A percentile compares a stretch with the other conserved stretches of the same genome.
Evolutionary conservation across 2,329 filamentous ascomycete genomes (phyloP).

Genomic region (Scytalidium sp.): DNA sequence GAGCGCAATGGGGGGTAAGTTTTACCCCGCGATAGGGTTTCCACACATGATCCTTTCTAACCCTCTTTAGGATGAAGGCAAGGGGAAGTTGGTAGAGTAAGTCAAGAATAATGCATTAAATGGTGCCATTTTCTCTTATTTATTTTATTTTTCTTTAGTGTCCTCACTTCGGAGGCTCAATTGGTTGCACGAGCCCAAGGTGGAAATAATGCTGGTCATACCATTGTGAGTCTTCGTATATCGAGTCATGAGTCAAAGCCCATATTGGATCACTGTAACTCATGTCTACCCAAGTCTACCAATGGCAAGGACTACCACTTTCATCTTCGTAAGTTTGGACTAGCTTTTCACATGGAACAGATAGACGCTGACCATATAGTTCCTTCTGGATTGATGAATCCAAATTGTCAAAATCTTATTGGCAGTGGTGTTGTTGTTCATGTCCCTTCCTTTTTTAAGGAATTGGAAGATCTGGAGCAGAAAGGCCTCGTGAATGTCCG

Average conservation of each 20-base stretch:
- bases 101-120: not conserved
- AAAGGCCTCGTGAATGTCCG: slow-evolving; percentile 55
- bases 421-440: slow-evolving; percentile 68
- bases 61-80: slow-evolving; percentile 1
- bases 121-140: not conserved
- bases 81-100: slow-evolving; percentile 6
- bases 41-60: not conserved
- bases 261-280: not conserved
- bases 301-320: slow-evolving; percentile 24
- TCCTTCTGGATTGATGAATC: slow-evolving; percentile 70
- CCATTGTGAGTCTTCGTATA: not conserved
- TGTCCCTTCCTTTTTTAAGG: slow-evolving; percentile 63
- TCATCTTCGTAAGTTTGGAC: slow-evolving; percentile 41
- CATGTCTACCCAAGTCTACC: slow-evolving; percentile 1
- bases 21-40: not conserved
- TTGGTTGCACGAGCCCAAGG: slow-evolving; percentile 47
- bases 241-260: not conserved
- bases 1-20: not conserved
- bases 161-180: slow-evolving; percentile 34
- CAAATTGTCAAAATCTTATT: slow-evolving; percentile 69
- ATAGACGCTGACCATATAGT: slow-evolving; percentile 52
- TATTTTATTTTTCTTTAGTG: not conserved
- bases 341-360: slow-evolving; percentile 35
- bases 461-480: slow-evolving; percentile 56
- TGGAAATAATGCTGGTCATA: slow-evolving; percentile 54